Conservation (phyloP, 2,329 filamentous ascomycete species). For the Basipetospora chlamydospora region DNA sequence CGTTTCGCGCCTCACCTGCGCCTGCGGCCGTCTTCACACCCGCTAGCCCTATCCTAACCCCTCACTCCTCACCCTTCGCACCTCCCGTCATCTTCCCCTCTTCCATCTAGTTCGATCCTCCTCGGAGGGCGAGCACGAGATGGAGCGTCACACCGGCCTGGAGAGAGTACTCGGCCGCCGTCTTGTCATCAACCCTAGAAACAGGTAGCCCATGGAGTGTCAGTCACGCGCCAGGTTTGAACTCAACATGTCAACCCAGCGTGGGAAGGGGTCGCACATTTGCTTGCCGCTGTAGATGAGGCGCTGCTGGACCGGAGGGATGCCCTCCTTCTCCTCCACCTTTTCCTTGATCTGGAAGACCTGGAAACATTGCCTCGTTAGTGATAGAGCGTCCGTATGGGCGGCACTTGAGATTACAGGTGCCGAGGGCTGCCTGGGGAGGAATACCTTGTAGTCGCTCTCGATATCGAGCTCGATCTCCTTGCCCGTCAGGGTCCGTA, state of each 20-base stretch:
- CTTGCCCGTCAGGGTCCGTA: conserved; percentile 94
- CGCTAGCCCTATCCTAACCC: too few relatives aligned
- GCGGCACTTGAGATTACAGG: too few relatives aligned
- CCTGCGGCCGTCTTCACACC: too few relatives aligned
- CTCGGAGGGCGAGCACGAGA: conserved; percentile 84
- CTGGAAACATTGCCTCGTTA: too few relatives aligned
- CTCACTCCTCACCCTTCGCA: too few relatives aligned
- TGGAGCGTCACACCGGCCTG: conserved; percentile 88
- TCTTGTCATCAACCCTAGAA: conserved; percentile 97
- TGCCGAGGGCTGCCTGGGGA: neutral
- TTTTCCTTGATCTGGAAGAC: conserved; percentile 96
- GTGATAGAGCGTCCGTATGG: neutral
- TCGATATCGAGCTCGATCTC: conserved; percentile 98
- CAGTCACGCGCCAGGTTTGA: neutral
- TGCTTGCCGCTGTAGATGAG: conserved; percentile 96
- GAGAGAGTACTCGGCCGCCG: conserved; percentile 76
- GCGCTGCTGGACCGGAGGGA: conserved; percentile 90
- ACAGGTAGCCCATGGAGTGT: neutral
- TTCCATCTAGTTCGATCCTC: conserved; percentile 36
- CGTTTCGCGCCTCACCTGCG: too few relatives aligned
- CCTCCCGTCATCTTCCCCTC: neutral
- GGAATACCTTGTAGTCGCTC: conserved; percentile 72
- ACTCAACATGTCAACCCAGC: too few relatives aligned
- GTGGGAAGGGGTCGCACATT: conserved; percentile 48
- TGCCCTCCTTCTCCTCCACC: conserved; percentile 97